Evolutionary conservation across 2,329 filamentous ascomycete species (phyloP).

Genomic region (Pyrenophora graminea): DNA sequence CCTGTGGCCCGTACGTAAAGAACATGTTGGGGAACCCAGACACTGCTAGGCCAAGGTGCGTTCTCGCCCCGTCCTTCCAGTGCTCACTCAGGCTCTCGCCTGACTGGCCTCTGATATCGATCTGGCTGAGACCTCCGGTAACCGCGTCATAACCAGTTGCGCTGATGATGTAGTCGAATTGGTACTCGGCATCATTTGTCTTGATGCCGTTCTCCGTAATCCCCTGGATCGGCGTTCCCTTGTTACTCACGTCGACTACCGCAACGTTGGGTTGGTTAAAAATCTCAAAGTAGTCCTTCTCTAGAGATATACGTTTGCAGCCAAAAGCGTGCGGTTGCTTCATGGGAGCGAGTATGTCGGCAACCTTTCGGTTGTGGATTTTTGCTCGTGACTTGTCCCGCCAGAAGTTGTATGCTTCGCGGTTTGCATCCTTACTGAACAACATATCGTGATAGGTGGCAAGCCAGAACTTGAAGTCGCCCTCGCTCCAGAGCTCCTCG

Average conservation of each 20-base stretch:
- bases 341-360: constrained; percentile 48
- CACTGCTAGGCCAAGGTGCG: constrained; percentile 48
- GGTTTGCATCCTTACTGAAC: constrained; percentile 44
- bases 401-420: constrained; percentile 52
- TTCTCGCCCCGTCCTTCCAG: constrained; percentile 23
- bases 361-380: constrained; percentile 43
- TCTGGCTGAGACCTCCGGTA: constrained; percentile 42
- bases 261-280: constrained; percentile 53
- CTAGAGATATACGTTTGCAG: constrained; percentile 28
- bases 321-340: constrained; percentile 35
- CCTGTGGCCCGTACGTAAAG: constrained; percentile 59
- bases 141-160: constrained; percentile 51
- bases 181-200: constrained; percentile 52
- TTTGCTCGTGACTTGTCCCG: constrained; percentile 44
- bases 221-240: constrained; percentile 49
- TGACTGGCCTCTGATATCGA: constrained; percentile 40
- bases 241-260: constrained; percentile 46
- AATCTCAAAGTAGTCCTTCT: constrained; percentile 45
- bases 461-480: constrained; percentile 31
- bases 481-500: constrained; percentile 26
- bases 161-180: constrained; percentile 59
- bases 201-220: constrained; percentile 56
- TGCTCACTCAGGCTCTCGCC: constrained; percentile 27
- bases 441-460: constrained; percentile 43
- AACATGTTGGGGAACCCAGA: constrained; percentile 48